Base-by-base conservation (phyloP, 768 basidiomycete genomes). In the Butyriboletus loyo region DNA sequence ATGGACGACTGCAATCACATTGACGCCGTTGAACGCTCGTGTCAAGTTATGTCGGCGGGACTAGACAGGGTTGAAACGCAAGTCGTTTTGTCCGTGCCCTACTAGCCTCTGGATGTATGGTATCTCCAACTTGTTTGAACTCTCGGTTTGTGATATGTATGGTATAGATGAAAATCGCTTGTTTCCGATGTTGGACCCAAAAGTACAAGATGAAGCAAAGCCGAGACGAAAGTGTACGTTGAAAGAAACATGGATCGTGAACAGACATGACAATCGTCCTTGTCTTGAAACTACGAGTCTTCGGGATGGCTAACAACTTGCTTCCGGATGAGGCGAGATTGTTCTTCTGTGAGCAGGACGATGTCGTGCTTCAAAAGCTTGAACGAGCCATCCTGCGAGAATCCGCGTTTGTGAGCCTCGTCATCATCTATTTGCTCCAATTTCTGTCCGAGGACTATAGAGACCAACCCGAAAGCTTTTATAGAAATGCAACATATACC, bases 351-450 rank as follows among this genome's bases (percentile, higher is more conserved):
- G 31, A 75, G 66, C 0, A 83, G 64, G 7, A 78, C 62, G 42
- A 83, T 69, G 55, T 83, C 80, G 21, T 60, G 66, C 35, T 75
- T 61, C 52, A 83, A 66, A 25, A 79, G 64, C 66, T 74, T 77
- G 73, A 79, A 82, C 17, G 77, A 67, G 7, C 70, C 69, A 13
- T 75, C 75, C 38, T 68, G 70, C n/a, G 73, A 69, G 60, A 81
- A 80, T 21, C 70, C 69, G 35, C 83, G 80, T 54, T 78, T 75
- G 49, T 78, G 75, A 6, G 83, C 79, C 53, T 63, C 69, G 7
- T 76, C 74, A 53, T 89, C 82, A 1, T 77, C 69, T 27, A 90
- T 66, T 17, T 78, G 69, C 42, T 79, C 71, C 24, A 83, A 69
- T 40, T 77, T 75, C 85, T 86, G 62, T 46, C 10, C 37, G 19